These are phyloP conservation scores for Alternaria postmessia DNA, from an alignment of 2,329 filamentous ascomycete genomes.

Conservation along the genomic window DNA sequence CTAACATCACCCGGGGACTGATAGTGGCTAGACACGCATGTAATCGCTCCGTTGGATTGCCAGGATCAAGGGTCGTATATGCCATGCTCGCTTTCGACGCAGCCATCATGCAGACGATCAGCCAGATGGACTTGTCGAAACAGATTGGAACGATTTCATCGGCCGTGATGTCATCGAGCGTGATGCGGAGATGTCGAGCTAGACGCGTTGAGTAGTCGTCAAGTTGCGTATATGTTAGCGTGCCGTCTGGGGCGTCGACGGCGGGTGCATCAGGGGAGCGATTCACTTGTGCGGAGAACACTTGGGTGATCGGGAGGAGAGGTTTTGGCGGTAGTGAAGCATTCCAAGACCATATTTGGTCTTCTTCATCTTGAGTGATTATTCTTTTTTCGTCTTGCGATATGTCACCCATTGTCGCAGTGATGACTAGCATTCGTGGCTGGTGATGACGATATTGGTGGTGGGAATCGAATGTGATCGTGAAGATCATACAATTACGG, in stretches of 20 bases:
- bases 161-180: not conserved
- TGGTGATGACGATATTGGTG: too few species aligned
- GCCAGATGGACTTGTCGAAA: slow-evolving; percentile 13
- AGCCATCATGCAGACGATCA: slow-evolving; percentile 11
- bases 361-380: slow-evolving; percentile 1
- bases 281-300: slow-evolving; percentile 1
- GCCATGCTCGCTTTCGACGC: slow-evolving; percentile 9
- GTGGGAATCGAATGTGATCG: not conserved
- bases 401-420: not conserved
- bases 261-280: slow-evolving; percentile 2
- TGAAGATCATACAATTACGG: not conserved
- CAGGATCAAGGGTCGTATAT: slow-evolving; percentile 6
- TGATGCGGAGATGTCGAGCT: slow-evolving; percentile 2
- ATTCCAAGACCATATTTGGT: slow-evolving; percentile 9
- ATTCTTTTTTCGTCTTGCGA: not conserved
- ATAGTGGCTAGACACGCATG: slow-evolving; percentile 3
- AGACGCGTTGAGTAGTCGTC: slow-evolving; percentile 6
- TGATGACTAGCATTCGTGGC: not conserved
- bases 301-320: slow-evolving; percentile 1
- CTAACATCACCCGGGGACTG: slow-evolving; percentile 1
- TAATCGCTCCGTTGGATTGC: slow-evolving; percentile 7
- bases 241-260: slow-evolving; percentile 6
- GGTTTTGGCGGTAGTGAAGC: slow-evolving; percentile 1
- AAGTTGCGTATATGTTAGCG: slow-evolving; percentile 7
- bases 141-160: slow-evolving; percentile 8